Base-by-base conservation (phyloP, 2,329 filamentous ascomycete genomes). In the Fusarium torulosum region DNA sequence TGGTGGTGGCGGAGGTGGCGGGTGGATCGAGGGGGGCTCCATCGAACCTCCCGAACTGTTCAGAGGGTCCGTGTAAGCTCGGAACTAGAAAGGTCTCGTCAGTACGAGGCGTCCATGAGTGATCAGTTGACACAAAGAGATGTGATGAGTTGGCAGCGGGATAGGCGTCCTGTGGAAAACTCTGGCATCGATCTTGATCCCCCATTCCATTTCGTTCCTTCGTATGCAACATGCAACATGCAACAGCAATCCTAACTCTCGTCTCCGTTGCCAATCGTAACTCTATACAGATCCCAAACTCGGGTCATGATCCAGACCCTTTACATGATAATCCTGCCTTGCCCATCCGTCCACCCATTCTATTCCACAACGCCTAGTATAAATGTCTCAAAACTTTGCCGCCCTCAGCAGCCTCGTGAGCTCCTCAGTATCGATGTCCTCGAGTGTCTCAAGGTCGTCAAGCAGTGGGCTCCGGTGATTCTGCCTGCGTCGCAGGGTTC, bases 1-100 rank as follows among this genome's bases (percentile, higher is more conserved):
- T 31, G 92, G 90, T 21, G 89, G 91, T n/a, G 91, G 90, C 1
- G 88, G 85, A 3, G 85, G 85, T 4, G 87, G 87, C 8, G 87
- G 86, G 4, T 79, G 85, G 46, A 88, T 84, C 14, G 86, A 87
- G 3, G 86, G 88, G 45, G 85, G 87, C 58, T 84, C 83, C 70
- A 87, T 78, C 23, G 84, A 83, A 40, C 73, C 53, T 76, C 79
- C 72, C 70, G 77, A 58, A 79, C 82, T 79, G 74, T 84, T 86
- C 51, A 86, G 75, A 15, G 84, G 81, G 70, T 88, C 85, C 37
- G 85, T 86, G 69, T 88, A 88, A 17, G 85, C 82, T 65, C 86
- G 86, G 74, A 89, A 88, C 86, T 88, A 69, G 49, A 71, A 33
- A 66, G 52, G 58, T 64, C 56, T 68, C 41, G 60, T 72, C 51